Evolutionary conservation across 169 alveolate species (phyloP).

Genomic region (Plasmodium vivax): DNA sequence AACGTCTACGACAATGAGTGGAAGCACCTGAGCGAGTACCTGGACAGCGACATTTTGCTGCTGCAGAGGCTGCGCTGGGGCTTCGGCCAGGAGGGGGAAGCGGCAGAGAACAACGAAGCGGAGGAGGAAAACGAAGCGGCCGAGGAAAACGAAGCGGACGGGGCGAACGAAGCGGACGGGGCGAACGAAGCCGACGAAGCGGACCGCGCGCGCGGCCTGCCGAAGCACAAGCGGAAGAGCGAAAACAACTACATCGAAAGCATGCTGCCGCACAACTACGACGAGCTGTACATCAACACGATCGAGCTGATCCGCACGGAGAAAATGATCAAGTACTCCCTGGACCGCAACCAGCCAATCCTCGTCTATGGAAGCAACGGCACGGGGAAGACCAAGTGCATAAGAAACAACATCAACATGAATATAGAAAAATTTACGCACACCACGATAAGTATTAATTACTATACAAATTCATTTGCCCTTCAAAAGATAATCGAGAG

Average conservation of each 20-base stretch:
- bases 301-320: slow-evolving; percentile 61
- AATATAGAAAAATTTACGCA: slow-evolving; percentile 74
- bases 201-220: background rate
- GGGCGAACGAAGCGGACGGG: background rate
- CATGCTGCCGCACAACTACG: slow-evolving; percentile 67
- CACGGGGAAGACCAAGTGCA: slow-evolving; percentile 70
- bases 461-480: slow-evolving; percentile 77
- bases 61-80: slow-evolving; percentile 54
- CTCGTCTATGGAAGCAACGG: slow-evolving; percentile 69
- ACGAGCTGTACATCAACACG: slow-evolving; percentile 62
- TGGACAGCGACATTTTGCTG: slow-evolving; percentile 52
- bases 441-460: slow-evolving; percentile 57
- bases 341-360: slow-evolving; percentile 46
- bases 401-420: slow-evolving; percentile 70
- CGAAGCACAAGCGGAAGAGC: slow-evolving; percentile 14
- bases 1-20: slow-evolving; percentile 61
- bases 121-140: background rate
- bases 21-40: slow-evolving; percentile 65
- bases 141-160: background rate
- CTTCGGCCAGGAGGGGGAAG: background rate
- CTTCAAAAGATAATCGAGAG: slow-evolving; percentile 86
- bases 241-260: slow-evolving; percentile 53
- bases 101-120: background rate
- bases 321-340: slow-evolving; percentile 65
- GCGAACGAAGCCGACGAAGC: background rate